Conservation (phyloP, 2,329 filamentous ascomycete genomes). For the Anthostomella pinea region DNA sequence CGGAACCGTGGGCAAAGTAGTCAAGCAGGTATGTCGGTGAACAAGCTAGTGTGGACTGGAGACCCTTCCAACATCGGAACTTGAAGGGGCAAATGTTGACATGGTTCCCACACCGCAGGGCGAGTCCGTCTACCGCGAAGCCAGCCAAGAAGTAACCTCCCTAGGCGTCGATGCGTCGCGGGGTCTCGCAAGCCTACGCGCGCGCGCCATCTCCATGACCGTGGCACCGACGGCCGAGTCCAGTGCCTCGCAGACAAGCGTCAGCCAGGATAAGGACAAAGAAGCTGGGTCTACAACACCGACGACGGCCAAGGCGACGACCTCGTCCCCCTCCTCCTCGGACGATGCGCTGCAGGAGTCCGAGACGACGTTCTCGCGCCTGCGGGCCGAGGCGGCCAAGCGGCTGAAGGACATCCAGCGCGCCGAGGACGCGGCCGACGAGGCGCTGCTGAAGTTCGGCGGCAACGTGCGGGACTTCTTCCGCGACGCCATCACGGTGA, state of each 20-base stretch:
- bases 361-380: conserved; percentile 69
- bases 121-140: conserved; percentile 79
- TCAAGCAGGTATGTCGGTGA: conserved; percentile 69
- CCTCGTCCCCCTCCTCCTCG: conserved; percentile 22
- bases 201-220: conserved; percentile 68
- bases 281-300: conserved; percentile 42
- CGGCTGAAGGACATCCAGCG: conserved; percentile 84
- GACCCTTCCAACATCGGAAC: too few relatives aligned
- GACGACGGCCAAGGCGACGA: conserved; percentile 38
- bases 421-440: conserved; percentile 94
- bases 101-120: conserved; percentile 49
- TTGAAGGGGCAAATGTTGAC: not conserved
- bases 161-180: conserved; percentile 80
- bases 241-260: conserved; percentile 22
- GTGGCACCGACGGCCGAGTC: conserved; percentile 30
- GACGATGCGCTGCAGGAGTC: conserved; percentile 47
- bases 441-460: conserved; percentile 88
- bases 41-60: conserved; percentile 1
- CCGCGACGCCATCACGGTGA: conserved; percentile 83
- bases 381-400: conserved; percentile 75
- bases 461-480: conserved; percentile 87
- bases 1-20: conserved; percentile 85
- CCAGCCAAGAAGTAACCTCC: conserved; percentile 76
- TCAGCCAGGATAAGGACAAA: conserved; percentile 37
- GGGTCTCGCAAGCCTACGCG: conserved; percentile 73